phyloP scores from a whole-genome alignment of 768 basidiomycete species.

The Coprinopsis cinerea region DNA sequence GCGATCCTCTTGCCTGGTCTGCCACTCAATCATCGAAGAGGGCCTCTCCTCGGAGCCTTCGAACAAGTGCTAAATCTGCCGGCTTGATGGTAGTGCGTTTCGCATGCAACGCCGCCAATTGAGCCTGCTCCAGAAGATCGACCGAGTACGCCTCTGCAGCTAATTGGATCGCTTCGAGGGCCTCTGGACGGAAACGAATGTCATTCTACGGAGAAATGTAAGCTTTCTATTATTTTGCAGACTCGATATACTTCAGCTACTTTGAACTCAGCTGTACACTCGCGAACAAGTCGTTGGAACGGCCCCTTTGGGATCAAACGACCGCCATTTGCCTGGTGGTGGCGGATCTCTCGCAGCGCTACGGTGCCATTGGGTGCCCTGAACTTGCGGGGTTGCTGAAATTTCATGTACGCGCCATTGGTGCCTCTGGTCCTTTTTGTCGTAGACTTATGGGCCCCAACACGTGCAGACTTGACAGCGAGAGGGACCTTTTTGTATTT shows the following conservation, averaged over 20 bases:
- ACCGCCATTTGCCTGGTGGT: conserved; percentile 87
- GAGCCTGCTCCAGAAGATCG: not conserved
- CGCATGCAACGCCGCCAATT: not conserved
- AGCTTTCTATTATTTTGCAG: not conserved
- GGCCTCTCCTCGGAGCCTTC: not conserved
- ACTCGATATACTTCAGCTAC: conserved; percentile 27
- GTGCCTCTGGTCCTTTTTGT: too few relatives aligned
- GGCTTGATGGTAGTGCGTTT: not conserved
- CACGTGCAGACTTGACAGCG: too few relatives aligned
- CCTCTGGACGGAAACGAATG: not conserved
- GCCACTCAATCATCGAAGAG: not conserved
- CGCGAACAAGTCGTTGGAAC: conserved; percentile 86
- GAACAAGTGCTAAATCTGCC: not conserved
- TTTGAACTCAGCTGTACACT: conserved; percentile 91
- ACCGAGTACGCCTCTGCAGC: not conserved
- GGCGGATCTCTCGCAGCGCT: conserved; percentile 83
- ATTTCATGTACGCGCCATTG: too few relatives aligned
- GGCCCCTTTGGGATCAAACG: conserved; percentile 83
- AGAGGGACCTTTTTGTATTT: too few relatives aligned
- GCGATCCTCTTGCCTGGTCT: too few relatives aligned
- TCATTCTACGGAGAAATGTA: not conserved
- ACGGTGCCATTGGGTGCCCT: conserved; percentile 50
- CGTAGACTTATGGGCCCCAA: too few relatives aligned
- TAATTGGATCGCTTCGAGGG: not conserved
- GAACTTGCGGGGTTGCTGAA: not conserved